Base-by-base conservation (phyloP, 352 stramenopile species). In the Peronospora belbahrii region DNA sequence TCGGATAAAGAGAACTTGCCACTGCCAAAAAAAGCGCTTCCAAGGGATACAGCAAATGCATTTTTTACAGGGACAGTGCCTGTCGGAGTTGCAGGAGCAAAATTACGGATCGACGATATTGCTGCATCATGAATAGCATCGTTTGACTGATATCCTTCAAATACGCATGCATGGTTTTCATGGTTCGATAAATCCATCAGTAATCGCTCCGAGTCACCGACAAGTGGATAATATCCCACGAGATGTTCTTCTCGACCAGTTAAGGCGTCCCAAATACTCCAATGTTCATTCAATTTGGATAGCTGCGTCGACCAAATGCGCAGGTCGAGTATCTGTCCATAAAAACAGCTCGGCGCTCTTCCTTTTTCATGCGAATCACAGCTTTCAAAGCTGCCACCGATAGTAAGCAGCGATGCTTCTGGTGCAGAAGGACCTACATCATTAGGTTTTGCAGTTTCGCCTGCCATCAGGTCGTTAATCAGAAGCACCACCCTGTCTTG, bases 141-240 rank as follows among this genome's bases (percentile, higher is more conserved):
- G 5, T 41, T 19, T 11, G 49, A 55, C 39, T 65, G 59, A 41
- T 67, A 82, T 32, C 52, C 65, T 48, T 78, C 52, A 17, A 73
- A 77, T 19, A 84, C 63, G 2, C 60, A 82, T 7, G 79, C 79
- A 33, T 94, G 82, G 22, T 90, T 90, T 30, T 85, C 74, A 27
- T 84, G 54, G 18, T 67, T 69, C 2, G 77, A 87, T 10, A 71
- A 17, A 54, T 94, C 82, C 41, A 89, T 51, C 25, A 93, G 38
- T 13, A 91, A 53, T 7, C 77, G 65, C 44, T 82, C 70, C 0
- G 63, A 67, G n/a, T 72, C 48, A 2, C 82, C 74, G 24, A 80
- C 74, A n/a, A 94, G 48, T 6, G 79, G 80, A 28, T 84, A 86
- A 38, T 94, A 91, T 8, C 71, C 77, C 13, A 88, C 42, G 20